Conservation (phyloP, 306 rosid genomes). For the Leucaena leucocephala region DNA sequence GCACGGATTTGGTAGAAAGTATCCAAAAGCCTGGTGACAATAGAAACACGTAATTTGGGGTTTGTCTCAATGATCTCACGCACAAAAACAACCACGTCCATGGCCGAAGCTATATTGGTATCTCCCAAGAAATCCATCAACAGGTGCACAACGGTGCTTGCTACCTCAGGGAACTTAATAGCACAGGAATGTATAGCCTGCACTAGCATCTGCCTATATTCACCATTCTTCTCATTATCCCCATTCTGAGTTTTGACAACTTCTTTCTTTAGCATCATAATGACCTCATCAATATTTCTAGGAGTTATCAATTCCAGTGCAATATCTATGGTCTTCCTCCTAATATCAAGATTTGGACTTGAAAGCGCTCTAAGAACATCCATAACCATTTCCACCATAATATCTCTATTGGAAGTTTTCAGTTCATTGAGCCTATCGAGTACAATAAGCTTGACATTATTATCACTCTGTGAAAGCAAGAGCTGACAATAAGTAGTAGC, state of each 20-base stretch:
- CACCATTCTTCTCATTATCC: conserved; percentile 93
- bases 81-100: conserved; percentile 84
- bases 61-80: conserved; percentile 96
- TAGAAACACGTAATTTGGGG: conserved; percentile 85
- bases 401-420: conserved; percentile 70
- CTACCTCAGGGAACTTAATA: conserved; percentile 92
- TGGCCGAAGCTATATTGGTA: conserved; percentile 74
- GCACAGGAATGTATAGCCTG: conserved; percentile 94
- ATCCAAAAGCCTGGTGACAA: conserved; percentile 82
- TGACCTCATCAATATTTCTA: conserved; percentile 83
- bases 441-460: conserved; percentile 87
- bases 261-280: conserved; percentile 91
- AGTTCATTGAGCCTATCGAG: conserved; percentile 89
- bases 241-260: conserved; percentile 87
- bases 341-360: conserved; percentile 77
- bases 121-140: conserved; percentile 98
- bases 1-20: conserved; percentile 90
- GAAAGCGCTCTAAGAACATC: conserved; percentile 87
- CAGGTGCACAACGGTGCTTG: conserved; percentile 91
- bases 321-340: conserved; percentile 89
- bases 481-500: conserved; percentile 81
- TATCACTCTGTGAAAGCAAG: conserved; percentile 87
- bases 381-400: conserved; percentile 89
- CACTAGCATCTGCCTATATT: conserved; percentile 89
- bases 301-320: conserved; percentile 82